phyloP scores from a whole-genome alignment of 208 protist genomes.

The Phytomonas serpens region DNA sequence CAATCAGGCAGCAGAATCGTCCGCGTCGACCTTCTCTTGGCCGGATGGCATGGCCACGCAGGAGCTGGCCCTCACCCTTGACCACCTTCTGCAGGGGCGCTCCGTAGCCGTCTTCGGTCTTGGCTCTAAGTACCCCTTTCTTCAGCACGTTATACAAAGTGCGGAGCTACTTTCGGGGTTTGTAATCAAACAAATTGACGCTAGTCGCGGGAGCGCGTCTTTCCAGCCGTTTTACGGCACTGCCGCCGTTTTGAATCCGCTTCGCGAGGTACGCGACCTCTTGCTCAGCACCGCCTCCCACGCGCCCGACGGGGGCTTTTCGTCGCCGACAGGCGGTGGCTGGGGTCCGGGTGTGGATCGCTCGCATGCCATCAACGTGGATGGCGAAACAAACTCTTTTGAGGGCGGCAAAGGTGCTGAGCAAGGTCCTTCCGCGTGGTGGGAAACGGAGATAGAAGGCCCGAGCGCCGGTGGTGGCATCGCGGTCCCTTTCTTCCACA shows the following conservation, averaged over 20 bases:
- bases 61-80: conserved; percentile 55
- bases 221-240: neutral
- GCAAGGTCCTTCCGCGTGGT: neutral
- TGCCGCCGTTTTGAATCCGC: neutral
- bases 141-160: conserved; percentile 55
- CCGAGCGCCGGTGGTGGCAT: neutral
- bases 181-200: conserved; percentile 6
- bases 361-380: neutral
- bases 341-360: neutral
- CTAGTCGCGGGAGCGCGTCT: conserved; percentile 6
- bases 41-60: conserved; percentile 36
- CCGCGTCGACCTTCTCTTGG: conserved; percentile 20
- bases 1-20: neutral
- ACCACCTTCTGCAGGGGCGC: conserved; percentile 66
- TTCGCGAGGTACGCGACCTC: neutral
- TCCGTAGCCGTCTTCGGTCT: conserved; percentile 73
- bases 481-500: neutral
- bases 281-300: neutral
- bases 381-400: neutral
- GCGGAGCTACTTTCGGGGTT: conserved; percentile 27
- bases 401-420: neutral
- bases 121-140: conserved; percentile 71
- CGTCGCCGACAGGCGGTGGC: neutral
- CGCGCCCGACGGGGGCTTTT: neutral
- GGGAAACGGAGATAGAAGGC: neutral